Base-by-base conservation (phyloP, 192 early-diverging fungal species). In the Tieghemiomyces parasiticus region DNA sequence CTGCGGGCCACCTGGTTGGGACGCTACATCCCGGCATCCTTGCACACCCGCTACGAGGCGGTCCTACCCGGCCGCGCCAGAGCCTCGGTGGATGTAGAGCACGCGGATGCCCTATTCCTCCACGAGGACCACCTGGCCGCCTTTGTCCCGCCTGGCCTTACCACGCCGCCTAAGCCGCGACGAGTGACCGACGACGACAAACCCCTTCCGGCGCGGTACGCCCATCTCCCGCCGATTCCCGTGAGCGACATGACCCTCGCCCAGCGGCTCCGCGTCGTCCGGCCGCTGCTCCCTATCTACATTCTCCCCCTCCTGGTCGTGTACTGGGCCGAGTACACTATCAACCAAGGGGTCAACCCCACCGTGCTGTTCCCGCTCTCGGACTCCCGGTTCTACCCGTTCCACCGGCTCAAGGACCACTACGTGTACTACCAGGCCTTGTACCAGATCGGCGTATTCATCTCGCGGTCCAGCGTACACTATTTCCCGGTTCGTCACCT, bases 391-490 rank as follows among this genome's bases (percentile, higher is more conserved):
- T 65, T 44, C 66, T 73, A 67, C 62, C 63, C 51, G 16, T 32
- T 55, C 14, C 8, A 51, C 10, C 62, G 22, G n/a, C 56, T 58
- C 19, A 60, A 60, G 33, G 61, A 73, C 68, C 71, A 73, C 29
- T 73, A 73, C 54, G 68, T 67, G 6, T 70, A 65, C 4, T 73
- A 73, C 22, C 62, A 67, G 14, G 71, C 71, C 2, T 46, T 73
- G 42, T 73, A 73, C 60, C 71, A 73, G 65, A 63, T 67, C 19
- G 71, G 71, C 19, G 71, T 73, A n/a, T 73, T 73, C 55, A 67
- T 73, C 25, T 69, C 67, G 19, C 51, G 71, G 4, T 73, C 71
- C 3, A 71, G 70, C 0, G 71, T 68, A 0, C 67, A 68, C 1
- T 60, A 59, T 10, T 47, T 70, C 44, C 35, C 61, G 22, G 71